Percentiles rank a stretch among this genome's conserved stretches.
Conservation (phyloP, 495 filamentous ascomycete species). For the Pyrenula aspistea region DNA sequence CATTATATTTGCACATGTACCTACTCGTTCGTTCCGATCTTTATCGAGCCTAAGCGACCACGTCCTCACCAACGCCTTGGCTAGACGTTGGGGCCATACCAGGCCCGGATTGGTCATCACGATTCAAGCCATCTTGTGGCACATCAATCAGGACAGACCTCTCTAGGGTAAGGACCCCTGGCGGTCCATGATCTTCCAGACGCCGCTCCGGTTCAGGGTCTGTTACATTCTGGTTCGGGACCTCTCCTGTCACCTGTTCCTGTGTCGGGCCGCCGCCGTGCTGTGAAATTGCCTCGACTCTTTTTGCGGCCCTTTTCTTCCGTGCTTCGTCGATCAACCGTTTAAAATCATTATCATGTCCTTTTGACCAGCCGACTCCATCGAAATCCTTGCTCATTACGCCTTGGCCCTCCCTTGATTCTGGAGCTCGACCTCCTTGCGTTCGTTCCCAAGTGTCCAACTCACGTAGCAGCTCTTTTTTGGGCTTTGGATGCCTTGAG, state of each 20-base stretch:
- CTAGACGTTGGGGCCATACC: background rate
- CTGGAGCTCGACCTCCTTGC: conserved; percentile 31
- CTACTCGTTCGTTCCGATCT: too few relatives aligned
- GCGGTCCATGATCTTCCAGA: background rate
- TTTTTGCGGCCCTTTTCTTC: conserved; percentile 19
- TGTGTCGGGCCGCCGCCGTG: conserved; percentile 10
- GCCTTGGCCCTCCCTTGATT: conserved; percentile 12
- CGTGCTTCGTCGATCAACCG: conserved; percentile 62
- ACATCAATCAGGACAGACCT: background rate
- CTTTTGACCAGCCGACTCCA: conserved; percentile 58
- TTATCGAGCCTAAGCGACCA: background rate
- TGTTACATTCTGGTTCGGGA: background rate
- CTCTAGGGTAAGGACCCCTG: background rate
- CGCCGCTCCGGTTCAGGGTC: background rate
- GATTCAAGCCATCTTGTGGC: background rate
- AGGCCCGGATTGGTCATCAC: too few relatives aligned
- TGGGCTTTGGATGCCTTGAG: conserved; percentile 54
- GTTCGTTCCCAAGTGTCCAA: conserved; percentile 77
- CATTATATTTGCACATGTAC: too few relatives aligned
- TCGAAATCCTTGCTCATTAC: conserved; percentile 79
- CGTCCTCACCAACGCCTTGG: background rate
- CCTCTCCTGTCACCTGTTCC: too few relatives aligned
- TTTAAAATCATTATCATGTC: conserved; percentile 61
- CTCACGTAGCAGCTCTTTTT: conserved; percentile 60
- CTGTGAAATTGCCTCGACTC: conserved; percentile 8